Evolutionary conservation across 257 asterid species (phyloP).

Genomic region (Solanum sejunctum): DNA sequence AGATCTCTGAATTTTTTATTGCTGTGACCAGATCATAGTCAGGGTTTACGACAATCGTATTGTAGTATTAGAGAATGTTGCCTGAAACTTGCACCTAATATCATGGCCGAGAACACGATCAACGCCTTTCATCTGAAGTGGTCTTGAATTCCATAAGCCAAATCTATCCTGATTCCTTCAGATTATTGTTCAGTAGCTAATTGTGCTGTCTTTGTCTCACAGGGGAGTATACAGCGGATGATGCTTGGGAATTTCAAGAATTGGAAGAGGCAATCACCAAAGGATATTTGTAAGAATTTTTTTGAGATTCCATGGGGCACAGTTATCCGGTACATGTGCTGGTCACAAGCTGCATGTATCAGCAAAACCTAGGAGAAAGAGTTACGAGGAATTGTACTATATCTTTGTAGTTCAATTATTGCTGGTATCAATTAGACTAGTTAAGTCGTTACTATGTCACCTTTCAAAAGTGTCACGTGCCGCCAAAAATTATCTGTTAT

Average conservation of each 20-base stretch:
- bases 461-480: no score
- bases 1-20: background rate
- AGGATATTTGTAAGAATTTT: constrained; percentile 43
- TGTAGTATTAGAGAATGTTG: background rate
- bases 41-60: background rate
- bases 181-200: background rate
- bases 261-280: constrained; percentile 67
- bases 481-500: no score
- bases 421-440: no score
- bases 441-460: no score
- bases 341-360: background rate
- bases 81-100: background rate
- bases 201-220: background rate
- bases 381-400: no score
- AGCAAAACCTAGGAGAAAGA: background rate
- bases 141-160: background rate
- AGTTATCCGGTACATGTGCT: background rate
- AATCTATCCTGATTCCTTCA: background rate
- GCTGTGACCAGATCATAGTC: background rate
- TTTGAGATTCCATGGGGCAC: background rate
- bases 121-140: background rate
- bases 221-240: constrained; percentile 83
- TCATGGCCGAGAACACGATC: background rate
- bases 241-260: constrained; percentile 92
- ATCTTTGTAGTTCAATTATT: no score